phyloP scores from a whole-genome alignment of 1,284 basidiomycete genomes.

The Papiliotrema fonsecae region DNA sequence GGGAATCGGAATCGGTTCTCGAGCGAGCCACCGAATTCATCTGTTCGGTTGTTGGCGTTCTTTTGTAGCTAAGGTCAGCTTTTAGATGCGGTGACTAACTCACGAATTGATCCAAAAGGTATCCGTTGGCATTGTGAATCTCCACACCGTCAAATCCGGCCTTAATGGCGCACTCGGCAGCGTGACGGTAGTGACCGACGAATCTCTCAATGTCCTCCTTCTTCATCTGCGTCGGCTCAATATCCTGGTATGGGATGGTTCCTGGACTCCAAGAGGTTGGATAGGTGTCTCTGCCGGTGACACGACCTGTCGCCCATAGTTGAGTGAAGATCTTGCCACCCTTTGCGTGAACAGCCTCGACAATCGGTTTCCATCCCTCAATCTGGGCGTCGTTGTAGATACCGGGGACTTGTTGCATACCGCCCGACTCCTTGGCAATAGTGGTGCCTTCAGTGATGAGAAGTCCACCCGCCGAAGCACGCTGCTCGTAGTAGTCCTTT shows the following conservation, averaged over 20 bases:
- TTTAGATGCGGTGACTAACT: neutral
- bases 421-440: conserved; percentile 11
- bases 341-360: conserved; percentile 51
- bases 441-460: conserved; percentile 43
- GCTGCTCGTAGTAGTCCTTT: conserved; percentile 42
- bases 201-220: conserved; percentile 44
- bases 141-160: conserved; percentile 66
- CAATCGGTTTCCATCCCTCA: conserved; percentile 42
- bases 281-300: conserved; percentile 7
- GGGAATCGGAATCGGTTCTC: conserved; percentile 57
- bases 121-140: conserved; percentile 49
- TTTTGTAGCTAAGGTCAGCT: conserved; percentile 47
- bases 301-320: conserved; percentile 53
- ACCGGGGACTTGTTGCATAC: conserved; percentile 9
- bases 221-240: conserved; percentile 12
- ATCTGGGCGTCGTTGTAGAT: conserved; percentile 34
- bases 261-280: conserved; percentile 41
- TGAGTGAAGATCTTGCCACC: conserved; percentile 53
- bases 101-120: no score
- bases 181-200: conserved; percentile 51
- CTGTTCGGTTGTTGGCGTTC: conserved; percentile 55
- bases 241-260: conserved; percentile 36
- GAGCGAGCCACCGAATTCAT: conserved; percentile 58
- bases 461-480: conserved; percentile 36
- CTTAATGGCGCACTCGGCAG: conserved; percentile 55